Evolutionary conservation across 108 stramenopile genomes (phyloP).

Genomic region (Nitzschia sp.): DNA sequence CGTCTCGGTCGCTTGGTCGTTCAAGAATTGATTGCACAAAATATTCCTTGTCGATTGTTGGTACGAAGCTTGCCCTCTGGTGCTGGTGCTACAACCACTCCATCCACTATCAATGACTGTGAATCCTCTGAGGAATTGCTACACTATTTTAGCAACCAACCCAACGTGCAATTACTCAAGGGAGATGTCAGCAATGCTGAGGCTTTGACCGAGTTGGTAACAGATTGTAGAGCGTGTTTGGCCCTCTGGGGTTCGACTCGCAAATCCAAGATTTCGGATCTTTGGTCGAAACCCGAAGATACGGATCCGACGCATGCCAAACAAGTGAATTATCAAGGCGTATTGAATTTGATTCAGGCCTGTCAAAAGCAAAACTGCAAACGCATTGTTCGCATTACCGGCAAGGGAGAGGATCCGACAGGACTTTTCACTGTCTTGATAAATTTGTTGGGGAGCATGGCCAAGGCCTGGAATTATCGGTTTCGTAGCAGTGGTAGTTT

Average conservation of each 20-base stretch:
- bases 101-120: neutral
- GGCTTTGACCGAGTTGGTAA: slow-evolving; percentile 40
- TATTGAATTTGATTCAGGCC: slow-evolving; percentile 59
- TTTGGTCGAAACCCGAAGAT: slow-evolving; percentile 35
- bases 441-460: slow-evolving; percentile 72
- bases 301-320: slow-evolving; percentile 60
- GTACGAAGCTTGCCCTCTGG: slow-evolving; percentile 33
- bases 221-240: slow-evolving; percentile 53
- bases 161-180: slow-evolving; percentile 41
- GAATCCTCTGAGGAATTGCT: slow-evolving; percentile 30
- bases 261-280: slow-evolving; percentile 17
- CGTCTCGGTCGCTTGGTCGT: slow-evolving; percentile 42
- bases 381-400: slow-evolving; percentile 74
- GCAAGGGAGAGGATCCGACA: slow-evolving; percentile 72
- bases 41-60: slow-evolving; percentile 33
- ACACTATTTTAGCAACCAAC: slow-evolving; percentile 32
- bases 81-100: slow-evolving; percentile 13
- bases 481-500: too few relatives aligned
- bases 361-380: slow-evolving; percentile 35
- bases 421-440: slow-evolving; percentile 64
- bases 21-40: slow-evolving; percentile 17
- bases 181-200: slow-evolving; percentile 48
- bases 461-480: slow-evolving; percentile 86
- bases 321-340: slow-evolving; percentile 67
- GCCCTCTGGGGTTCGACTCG: slow-evolving; percentile 48